Conservation (phyloP, 495 filamentous ascomycete species). For the Geoglossum glabrum region DNA sequence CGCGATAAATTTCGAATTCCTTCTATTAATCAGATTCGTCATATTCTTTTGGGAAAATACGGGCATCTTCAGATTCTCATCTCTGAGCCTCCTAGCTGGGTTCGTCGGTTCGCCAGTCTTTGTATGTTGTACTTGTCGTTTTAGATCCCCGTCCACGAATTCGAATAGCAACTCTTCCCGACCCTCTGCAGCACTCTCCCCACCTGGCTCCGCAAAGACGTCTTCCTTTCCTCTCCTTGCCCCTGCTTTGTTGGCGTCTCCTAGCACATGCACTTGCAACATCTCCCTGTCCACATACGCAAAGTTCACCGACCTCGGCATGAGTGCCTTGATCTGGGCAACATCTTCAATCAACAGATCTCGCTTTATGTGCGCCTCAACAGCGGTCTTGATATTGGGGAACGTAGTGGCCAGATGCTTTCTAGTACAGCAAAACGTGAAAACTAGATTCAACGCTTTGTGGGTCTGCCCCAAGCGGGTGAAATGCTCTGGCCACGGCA, state of each 20-base stretch:
- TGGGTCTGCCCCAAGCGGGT: constrained; percentile 54
- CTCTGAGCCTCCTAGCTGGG: constrained; percentile 37
- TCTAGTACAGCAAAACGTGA: constrained; percentile 82
- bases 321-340: constrained; percentile 55
- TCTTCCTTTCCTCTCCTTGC: constrained; percentile 18
- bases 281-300: constrained; percentile 68
- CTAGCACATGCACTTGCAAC: constrained; percentile 57
- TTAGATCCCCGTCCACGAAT: constrained; percentile 80
- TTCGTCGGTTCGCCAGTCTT: constrained; percentile 53
- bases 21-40: constrained; percentile 73
- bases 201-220: constrained; percentile 14
- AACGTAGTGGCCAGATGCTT: constrained; percentile 85
- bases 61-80: constrained; percentile 82
- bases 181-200: constrained; percentile 18
- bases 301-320: constrained; percentile 61
- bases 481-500: constrained; percentile 59
- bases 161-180: constrained; percentile 70
- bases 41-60: constrained; percentile 86
- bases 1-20: constrained; percentile 66
- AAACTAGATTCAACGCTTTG: constrained; percentile 74
- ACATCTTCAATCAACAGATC: constrained; percentile 56
- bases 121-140: constrained; percentile 47
- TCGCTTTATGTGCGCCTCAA: constrained; percentile 62
- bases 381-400: constrained; percentile 63
- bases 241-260: constrained; percentile 35